These are phyloP conservation scores for Aspergillus floridensis DNA, from an alignment of 2,329 filamentous ascomycete species.

Conservation along the genomic window DNA sequence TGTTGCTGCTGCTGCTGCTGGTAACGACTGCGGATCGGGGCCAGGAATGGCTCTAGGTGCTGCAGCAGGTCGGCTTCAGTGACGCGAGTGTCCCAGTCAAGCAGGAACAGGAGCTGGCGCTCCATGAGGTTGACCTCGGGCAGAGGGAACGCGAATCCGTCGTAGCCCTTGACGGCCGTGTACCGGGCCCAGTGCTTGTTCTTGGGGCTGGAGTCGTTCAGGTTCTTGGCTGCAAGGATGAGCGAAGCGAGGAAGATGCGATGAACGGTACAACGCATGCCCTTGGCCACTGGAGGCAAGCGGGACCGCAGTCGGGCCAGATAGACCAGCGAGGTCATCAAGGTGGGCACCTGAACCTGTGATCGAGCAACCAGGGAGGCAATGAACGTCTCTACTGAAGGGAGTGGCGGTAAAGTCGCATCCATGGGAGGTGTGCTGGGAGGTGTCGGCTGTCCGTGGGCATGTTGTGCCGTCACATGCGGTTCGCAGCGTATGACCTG, in stretches of 20 bases:
- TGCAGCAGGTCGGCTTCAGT: conserved; percentile 79
- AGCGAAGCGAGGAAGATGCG: conserved; percentile 81
- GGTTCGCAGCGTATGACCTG: conserved; percentile 51
- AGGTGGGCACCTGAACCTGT: conserved; percentile 93
- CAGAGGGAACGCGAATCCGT: conserved; percentile 83
- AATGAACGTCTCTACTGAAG: conserved; percentile 87
- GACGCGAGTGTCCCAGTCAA: conserved; percentile 92
- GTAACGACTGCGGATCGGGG: conserved; percentile 68
- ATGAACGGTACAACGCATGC: conserved; percentile 93
- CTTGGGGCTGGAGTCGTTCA: conserved; percentile 98
- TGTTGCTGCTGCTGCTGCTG: conserved; percentile 54
- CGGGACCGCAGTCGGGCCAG: conserved; percentile 77
- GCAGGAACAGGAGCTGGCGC: conserved; percentile 90
- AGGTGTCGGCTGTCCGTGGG: conserved; percentile 57
- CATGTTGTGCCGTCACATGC: conserved; percentile 45
- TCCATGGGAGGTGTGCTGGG: conserved; percentile 58
- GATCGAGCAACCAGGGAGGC: conserved; percentile 84
- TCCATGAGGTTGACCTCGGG: conserved; percentile 99
- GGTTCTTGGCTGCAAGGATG: conserved; percentile 81
- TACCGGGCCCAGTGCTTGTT: conserved; percentile 99
- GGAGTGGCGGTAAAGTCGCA: conserved; percentile 54
- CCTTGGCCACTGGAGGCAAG: conserved; percentile 91
- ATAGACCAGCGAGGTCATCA: conserved; percentile 97
- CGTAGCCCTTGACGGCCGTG: conserved; percentile 70
- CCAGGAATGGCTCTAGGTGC: conserved; percentile 84